Conservation (phyloP, 2,329 filamentous ascomycete genomes). For the Fusarium pseudograminearum region DNA sequence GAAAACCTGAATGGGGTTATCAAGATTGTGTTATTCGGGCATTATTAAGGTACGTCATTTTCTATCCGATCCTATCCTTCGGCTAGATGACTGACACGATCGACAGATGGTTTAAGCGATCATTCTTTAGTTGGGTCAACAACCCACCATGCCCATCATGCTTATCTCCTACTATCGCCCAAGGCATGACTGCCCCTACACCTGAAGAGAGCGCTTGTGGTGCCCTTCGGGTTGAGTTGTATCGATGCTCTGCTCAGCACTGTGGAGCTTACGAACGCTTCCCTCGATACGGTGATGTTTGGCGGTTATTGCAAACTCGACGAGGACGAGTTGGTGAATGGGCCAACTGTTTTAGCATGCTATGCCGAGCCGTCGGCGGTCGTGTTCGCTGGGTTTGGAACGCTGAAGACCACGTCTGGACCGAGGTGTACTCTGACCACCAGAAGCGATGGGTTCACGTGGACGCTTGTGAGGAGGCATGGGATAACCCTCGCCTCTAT, state of each 20-base stretch:
- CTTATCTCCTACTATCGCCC: constrained; percentile 82
- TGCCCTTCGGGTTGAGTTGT: constrained; percentile 88
- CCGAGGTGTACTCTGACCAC: constrained; percentile 95
- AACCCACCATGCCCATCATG: constrained; percentile 90
- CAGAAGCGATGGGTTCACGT: constrained; percentile 96
- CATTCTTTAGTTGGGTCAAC: constrained; percentile 97
- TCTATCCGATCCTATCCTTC: neutral
- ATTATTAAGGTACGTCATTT: constrained; percentile 75
- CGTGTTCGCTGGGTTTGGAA: constrained; percentile 99
- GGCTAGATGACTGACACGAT: constrained; percentile 32
- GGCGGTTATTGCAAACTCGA: constrained; percentile 87
- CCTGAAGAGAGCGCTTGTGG: constrained; percentile 91
- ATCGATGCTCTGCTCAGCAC: constrained; percentile 80
- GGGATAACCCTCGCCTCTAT: constrained; percentile 94
- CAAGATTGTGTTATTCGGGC: constrained; percentile 96
- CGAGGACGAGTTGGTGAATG: constrained; percentile 92
- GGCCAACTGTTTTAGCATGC: constrained; percentile 99
- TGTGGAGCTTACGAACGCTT: constrained; percentile 90
- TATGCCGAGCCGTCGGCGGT: constrained; percentile 91
- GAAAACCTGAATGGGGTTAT: constrained; percentile 92
- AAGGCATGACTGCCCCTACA: constrained; percentile 85
- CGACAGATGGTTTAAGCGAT: constrained; percentile 85
- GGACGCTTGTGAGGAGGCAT: constrained; percentile 92
- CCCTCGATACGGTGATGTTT: constrained; percentile 94
- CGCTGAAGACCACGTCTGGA: constrained; percentile 97